A percentile compares a stretch with the other conserved stretches of the same genome.
Conservation (phyloP, 495 filamentous ascomycete genomes). For the Aspergillus incahuasiensis region DNA sequence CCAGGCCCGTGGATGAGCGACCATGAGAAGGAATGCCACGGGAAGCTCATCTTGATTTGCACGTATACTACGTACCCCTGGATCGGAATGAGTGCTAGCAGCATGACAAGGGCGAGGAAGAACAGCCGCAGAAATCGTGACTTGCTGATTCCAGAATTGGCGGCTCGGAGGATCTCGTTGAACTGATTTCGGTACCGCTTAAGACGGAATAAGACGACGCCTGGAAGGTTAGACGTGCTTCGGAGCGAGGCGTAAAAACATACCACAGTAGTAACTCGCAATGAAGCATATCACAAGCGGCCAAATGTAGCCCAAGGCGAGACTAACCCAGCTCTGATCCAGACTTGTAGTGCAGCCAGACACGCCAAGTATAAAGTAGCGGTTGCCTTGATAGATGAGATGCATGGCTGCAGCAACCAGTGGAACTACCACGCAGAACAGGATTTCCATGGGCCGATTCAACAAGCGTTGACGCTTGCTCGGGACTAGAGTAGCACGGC, state of each 20-base stretch:
- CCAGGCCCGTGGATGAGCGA: constrained; percentile 46
- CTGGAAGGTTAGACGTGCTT: constrained; percentile 27
- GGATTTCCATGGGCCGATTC: constrained; percentile 52
- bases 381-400: constrained; percentile 60
- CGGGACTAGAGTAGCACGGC: constrained; percentile 49
- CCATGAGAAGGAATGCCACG: constrained; percentile 50
- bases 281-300: constrained; percentile 59
- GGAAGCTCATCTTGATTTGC: constrained; percentile 42
- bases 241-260: constrained; percentile 21
- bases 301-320: constrained; percentile 64
- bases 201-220: constrained; percentile 62
- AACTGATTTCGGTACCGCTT: constrained; percentile 62
- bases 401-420: constrained; percentile 60
- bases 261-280: constrained; percentile 69
- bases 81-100: constrained; percentile 62
- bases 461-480: constrained; percentile 49
- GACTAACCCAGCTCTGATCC: constrained; percentile 65
- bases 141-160: constrained; percentile 54
- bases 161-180: constrained; percentile 49
- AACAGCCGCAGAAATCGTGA: constrained; percentile 77
- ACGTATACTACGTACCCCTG: constrained; percentile 54
- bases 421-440: constrained; percentile 68
- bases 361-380: constrained; percentile 71
- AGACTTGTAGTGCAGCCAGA: constrained; percentile 64
- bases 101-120: constrained; percentile 61